These are phyloP conservation scores for Pseudopithomyces chartarum DNA, from an alignment of 2,329 filamentous ascomycete genomes.

Conservation along the genomic window DNA sequence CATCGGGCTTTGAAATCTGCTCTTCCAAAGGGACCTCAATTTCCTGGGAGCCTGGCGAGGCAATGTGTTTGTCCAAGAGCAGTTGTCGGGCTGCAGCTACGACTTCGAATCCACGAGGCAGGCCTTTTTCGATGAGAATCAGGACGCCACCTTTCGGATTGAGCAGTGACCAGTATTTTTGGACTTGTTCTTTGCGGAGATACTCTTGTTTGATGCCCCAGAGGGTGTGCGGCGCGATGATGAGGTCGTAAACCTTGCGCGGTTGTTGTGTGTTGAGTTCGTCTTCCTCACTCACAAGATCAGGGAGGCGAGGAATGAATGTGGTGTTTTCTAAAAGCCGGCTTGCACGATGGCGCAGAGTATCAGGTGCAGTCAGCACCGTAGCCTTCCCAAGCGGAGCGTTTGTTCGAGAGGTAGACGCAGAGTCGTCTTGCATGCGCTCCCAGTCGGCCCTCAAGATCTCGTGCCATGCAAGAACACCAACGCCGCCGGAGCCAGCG, in stretches of 20 bases:
- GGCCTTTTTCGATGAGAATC: slow-evolving; percentile 86
- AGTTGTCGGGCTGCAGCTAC: slow-evolving; percentile 83
- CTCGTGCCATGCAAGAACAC: slow-evolving; percentile 75
- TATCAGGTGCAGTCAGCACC: slow-evolving; percentile 76
- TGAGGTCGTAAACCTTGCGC: slow-evolving; percentile 84
- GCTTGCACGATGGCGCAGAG: slow-evolving; percentile 76
- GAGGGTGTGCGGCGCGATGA: slow-evolving; percentile 85
- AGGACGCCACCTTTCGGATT: slow-evolving; percentile 85
- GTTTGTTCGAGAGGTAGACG: slow-evolving; percentile 25
- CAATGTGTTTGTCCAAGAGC: slow-evolving; percentile 75
- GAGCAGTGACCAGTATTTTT: slow-evolving; percentile 88
- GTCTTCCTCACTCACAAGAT: slow-evolving; percentile 72
- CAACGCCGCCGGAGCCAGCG: slow-evolving; percentile 74
- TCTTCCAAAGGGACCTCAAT: slow-evolving; percentile 47
- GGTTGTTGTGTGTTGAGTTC: slow-evolving; percentile 40
- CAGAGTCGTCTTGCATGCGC: slow-evolving; percentile 57
- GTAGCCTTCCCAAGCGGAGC: slow-evolving; percentile 73
- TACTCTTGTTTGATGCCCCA: slow-evolving; percentile 77
- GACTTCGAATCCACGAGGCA: slow-evolving; percentile 89
- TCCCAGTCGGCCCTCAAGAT: slow-evolving; percentile 83
- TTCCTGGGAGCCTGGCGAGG: slow-evolving; percentile 60
- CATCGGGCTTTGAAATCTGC: slow-evolving; percentile 45
- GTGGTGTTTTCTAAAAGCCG: slow-evolving; percentile 84
- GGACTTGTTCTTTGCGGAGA: slow-evolving; percentile 75
- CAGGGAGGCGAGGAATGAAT: slow-evolving; percentile 88